Evolutionary conservation across 1,284 basidiomycete genomes (phyloP).

Genomic region (Bondarzewia mesenterica): DNA sequence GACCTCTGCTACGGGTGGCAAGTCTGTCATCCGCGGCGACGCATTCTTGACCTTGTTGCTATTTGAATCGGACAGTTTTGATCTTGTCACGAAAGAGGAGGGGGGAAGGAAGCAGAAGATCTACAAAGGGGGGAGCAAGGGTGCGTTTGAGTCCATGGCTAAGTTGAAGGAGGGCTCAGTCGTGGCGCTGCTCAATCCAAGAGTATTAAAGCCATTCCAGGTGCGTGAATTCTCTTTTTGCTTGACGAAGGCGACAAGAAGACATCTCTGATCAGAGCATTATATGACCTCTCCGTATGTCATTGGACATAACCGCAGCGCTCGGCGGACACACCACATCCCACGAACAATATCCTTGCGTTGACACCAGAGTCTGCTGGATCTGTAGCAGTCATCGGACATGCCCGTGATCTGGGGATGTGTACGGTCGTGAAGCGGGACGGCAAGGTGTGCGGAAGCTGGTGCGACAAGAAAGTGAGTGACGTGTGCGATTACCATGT

Average conservation of each 20-base stretch:
- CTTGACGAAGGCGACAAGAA: too few species aligned
- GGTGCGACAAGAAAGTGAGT: conserved; percentile 81
- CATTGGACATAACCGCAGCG: conserved; percentile 25
- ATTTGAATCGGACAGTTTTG: conserved; percentile 78
- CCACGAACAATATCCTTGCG: conserved; percentile 75
- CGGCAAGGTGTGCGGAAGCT: conserved; percentile 74
- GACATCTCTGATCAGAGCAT: too few species aligned
- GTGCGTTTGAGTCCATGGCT: conserved; percentile 85
- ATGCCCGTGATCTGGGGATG: conserved; percentile 78
- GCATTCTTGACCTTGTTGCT: conserved; percentile 77
- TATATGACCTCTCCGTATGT: neutral
- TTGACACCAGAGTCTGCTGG: conserved; percentile 78
- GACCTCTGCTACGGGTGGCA: conserved; percentile 44
- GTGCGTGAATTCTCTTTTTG: conserved; percentile 33
- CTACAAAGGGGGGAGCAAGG: conserved; percentile 83
- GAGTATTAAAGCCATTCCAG: conserved; percentile 77
- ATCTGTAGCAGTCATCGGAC: conserved; percentile 80
- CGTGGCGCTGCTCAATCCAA: conserved; percentile 84
- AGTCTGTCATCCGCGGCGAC: conserved; percentile 64
- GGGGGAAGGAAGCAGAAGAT: conserved; percentile 44
- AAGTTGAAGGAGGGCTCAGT: conserved; percentile 86
- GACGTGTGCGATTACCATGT: conserved; percentile 89
- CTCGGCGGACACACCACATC: conserved; percentile 57
- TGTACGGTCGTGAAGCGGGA: conserved; percentile 75
- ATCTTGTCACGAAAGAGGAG: conserved; percentile 40